phyloP scores from a whole-genome alignment of 1,139 yeast species.

The Candida glucosophila region DNA sequence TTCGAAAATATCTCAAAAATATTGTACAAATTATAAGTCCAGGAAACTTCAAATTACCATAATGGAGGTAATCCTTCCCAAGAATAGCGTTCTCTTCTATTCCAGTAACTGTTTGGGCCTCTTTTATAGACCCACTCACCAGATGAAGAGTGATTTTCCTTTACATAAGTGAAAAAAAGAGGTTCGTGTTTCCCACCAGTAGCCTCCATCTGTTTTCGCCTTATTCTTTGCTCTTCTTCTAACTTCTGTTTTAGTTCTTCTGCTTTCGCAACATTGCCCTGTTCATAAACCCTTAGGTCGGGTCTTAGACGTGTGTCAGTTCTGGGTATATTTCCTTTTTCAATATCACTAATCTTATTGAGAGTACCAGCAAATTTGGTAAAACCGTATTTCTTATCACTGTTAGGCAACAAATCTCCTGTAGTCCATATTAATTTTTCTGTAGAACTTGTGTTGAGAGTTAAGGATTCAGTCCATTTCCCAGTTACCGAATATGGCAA shows the following conservation, averaged over 20 bases:
- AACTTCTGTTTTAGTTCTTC: slow-evolving; percentile 57
- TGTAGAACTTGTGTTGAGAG: slow-evolving; percentile 31
- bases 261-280: slow-evolving; percentile 61
- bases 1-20: no score
- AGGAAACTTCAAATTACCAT: slow-evolving; percentile 30
- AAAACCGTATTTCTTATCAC: slow-evolving; percentile 70
- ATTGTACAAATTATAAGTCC: not conserved
- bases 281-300: slow-evolving; percentile 66
- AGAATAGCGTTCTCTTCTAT: slow-evolving; percentile 49
- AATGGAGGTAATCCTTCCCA: slow-evolving; percentile 49
- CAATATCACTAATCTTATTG: slow-evolving; percentile 69
- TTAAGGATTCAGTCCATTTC: slow-evolving; percentile 66
- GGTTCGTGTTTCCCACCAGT: slow-evolving; percentile 43
- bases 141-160: slow-evolving; percentile 24
- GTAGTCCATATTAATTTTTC: slow-evolving; percentile 55
- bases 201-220: slow-evolving; percentile 56
- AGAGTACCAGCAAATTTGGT: slow-evolving; percentile 74
- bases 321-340: slow-evolving; percentile 57
- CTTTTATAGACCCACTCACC: slow-evolving; percentile 53
- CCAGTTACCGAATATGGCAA: slow-evolving; percentile 47
- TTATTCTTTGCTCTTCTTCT: slow-evolving; percentile 73
- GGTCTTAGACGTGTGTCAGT: slow-evolving; percentile 90
- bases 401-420: slow-evolving; percentile 53
- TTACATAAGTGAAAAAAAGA: slow-evolving; percentile 48
- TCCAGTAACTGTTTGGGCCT: slow-evolving; percentile 76